Conservation (phyloP, 208 protist species). For the Wallacemonas sp. region DNA sequence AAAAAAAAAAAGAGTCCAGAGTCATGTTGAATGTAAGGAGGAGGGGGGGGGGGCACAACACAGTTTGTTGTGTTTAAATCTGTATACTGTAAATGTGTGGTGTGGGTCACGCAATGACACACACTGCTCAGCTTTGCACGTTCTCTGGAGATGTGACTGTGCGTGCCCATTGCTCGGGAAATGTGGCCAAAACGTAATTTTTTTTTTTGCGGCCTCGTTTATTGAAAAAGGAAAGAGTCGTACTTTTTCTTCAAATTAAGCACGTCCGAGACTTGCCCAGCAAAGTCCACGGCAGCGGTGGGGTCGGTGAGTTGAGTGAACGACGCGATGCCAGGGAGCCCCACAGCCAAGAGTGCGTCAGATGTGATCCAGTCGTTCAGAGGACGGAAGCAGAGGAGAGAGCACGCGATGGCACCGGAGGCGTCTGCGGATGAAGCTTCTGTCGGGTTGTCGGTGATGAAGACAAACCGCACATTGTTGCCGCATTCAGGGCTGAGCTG, state of each 20-base stretch:
- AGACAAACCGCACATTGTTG: constrained; percentile 46
- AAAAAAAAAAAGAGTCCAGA: not conserved
- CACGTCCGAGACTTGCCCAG: constrained; percentile 13
- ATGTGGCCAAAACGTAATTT: too few species aligned
- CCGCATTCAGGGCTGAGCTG: constrained; percentile 9
- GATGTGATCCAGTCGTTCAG: constrained; percentile 45
- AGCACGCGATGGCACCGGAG: constrained; percentile 39
- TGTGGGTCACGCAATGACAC: too few species aligned
- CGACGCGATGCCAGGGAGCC: constrained; percentile 34
- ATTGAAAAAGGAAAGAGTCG: constrained; percentile 6
- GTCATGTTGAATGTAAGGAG: not conserved
- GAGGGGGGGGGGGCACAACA: not conserved
- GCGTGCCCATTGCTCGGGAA: too few species aligned
- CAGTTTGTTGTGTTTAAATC: too few species aligned
- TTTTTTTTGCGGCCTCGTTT: constrained; percentile 5
- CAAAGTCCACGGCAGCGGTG: constrained; percentile 28
- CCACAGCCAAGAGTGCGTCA: constrained; percentile 43
- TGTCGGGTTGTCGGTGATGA: constrained; percentile 55
- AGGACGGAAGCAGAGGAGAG: constrained; percentile 50
- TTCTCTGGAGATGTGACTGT: too few species aligned
- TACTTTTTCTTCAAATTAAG: not conserved
- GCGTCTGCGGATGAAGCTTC: constrained; percentile 54
- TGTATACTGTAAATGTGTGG: too few species aligned
- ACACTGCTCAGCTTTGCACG: too few species aligned
- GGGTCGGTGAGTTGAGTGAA: constrained; percentile 46